A percentile compares a stretch with the other conserved stretches of the same genome.
These are phyloP conservation scores for Fusarium miscanthi DNA, from an alignment of 2,329 filamentous ascomycete genomes.

Conservation along the genomic window DNA sequence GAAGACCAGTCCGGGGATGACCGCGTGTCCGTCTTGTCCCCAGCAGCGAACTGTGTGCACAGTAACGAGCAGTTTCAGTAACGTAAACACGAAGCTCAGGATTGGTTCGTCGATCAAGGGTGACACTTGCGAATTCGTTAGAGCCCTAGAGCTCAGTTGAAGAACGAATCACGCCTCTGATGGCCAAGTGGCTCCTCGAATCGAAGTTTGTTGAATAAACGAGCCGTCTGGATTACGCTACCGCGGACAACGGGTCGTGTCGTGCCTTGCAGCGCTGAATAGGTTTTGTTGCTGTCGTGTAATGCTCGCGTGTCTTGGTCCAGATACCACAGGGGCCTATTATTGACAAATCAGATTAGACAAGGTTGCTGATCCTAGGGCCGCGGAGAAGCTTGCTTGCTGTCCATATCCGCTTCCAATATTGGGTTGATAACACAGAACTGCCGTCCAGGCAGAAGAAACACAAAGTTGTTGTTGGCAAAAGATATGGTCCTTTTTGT, in stretches of 20 bases:
- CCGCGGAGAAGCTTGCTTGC: conserved; percentile 36
- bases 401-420: conserved; percentile 13
- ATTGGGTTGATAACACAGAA: not conserved
- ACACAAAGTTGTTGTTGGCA: not conserved
- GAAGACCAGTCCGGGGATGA: conserved; percentile 39
- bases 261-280: conserved; percentile 43
- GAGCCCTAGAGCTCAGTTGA: conserved; percentile 19
- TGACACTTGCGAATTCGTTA: conserved; percentile 31
- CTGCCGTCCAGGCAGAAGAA: conserved; percentile 2
- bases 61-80: conserved; percentile 39
- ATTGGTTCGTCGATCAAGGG: conserved; percentile 42
- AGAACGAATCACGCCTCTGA: conserved; percentile 39
- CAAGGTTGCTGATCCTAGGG: conserved; percentile 31
- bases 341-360: conserved; percentile 36
- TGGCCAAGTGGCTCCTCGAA: conserved; percentile 30
- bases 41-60: conserved; percentile 26
- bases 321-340: conserved; percentile 26
- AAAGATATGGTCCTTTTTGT: not conserved
- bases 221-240: conserved; percentile 31
- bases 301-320: conserved; percentile 24
- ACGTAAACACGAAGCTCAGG: conserved; percentile 44
- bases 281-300: conserved; percentile 26
- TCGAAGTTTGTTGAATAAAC: conserved; percentile 11
- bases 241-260: conserved; percentile 39
- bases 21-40: conserved; percentile 41